A percentile compares a stretch with the other conserved stretches of the same genome.
phyloP scores from a whole-genome alignment of 352 stramenopile species.

The Globisporangium orthogonon region DNA sequence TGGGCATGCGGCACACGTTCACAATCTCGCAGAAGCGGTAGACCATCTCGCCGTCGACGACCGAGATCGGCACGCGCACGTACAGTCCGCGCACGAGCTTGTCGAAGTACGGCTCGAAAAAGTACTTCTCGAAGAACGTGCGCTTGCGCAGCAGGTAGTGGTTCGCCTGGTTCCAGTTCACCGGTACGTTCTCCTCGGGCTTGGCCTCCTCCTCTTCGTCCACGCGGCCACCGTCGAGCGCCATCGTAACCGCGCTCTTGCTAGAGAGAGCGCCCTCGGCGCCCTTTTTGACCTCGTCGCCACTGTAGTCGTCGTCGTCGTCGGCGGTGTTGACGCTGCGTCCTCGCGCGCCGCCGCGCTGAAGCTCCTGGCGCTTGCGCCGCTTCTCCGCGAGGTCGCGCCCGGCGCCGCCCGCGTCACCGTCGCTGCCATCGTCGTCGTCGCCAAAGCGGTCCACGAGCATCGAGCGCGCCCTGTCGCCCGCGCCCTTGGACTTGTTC shows the following conservation, averaged over 20 bases:
- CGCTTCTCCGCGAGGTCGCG: conserved; percentile 72
- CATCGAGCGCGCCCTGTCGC: conserved; percentile 70
- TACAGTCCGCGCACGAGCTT: conserved; percentile 74
- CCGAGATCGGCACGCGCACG: conserved; percentile 60
- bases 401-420: conserved; percentile 18
- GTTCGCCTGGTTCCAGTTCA: conserved; percentile 73
- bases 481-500: conserved; percentile 53
- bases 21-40: conserved; percentile 84
- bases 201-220: conserved; percentile 40
- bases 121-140: conserved; percentile 81
- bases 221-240: conserved; percentile 25
- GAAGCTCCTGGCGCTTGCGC: conserved; percentile 63
- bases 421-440: conserved; percentile 43
- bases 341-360: conserved; percentile 28
- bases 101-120: conserved; percentile 82
- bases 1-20: conserved; percentile 46
- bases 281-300: conserved; percentile 17
- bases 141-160: conserved; percentile 72
- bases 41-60: conserved; percentile 71
- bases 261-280: neutral
- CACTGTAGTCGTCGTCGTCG: conserved; percentile 34
- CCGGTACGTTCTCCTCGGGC: conserved; percentile 60
- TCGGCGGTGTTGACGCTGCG: conserved; percentile 29
- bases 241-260: conserved; percentile 15
- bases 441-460: conserved; percentile 68